These are phyloP conservation scores for Saccharomyces hybrid DNA, from an alignment of 1,139 yeast genomes.

Conservation along the genomic window DNA sequence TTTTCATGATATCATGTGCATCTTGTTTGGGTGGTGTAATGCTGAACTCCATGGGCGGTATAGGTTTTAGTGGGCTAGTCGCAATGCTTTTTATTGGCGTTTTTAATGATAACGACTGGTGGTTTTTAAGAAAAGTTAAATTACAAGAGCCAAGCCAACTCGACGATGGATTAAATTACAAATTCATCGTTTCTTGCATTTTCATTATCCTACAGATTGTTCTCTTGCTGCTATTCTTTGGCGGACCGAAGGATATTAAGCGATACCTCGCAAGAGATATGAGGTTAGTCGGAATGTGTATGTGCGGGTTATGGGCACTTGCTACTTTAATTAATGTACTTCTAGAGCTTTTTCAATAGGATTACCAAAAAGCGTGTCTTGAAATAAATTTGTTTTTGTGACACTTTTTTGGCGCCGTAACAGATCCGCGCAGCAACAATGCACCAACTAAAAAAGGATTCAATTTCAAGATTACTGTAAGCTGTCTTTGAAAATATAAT, in stretches of 20 bases:
- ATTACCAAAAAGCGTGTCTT: background rate
- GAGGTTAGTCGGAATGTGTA: slow-evolving; percentile 21
- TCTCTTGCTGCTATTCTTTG: slow-evolving; percentile 15
- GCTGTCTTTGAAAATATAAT: background rate
- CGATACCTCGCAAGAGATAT: slow-evolving; percentile 13
- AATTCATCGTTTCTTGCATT: slow-evolving; percentile 23
- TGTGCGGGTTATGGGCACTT: slow-evolving; percentile 28
- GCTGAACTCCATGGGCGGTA: slow-evolving; percentile 31
- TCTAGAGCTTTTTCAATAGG: slow-evolving; percentile 15
- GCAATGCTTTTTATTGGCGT: slow-evolving; percentile 25
- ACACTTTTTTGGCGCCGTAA: background rate
- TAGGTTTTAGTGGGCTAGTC: slow-evolving; percentile 31
- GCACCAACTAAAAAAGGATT: background rate
- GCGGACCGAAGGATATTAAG: slow-evolving; percentile 11
- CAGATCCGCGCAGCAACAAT: background rate
- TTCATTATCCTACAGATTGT: slow-evolving; percentile 20
- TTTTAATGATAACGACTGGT: slow-evolving; percentile 14
- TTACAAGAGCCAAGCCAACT: slow-evolving; percentile 9
- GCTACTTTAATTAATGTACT: slow-evolving; percentile 26
- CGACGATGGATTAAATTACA: slow-evolving; percentile 12
- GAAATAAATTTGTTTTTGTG: background rate
- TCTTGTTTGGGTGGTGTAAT: slow-evolving; percentile 33
- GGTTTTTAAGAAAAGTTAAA: slow-evolving; percentile 21
- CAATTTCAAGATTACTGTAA: background rate
- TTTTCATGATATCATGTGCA: slow-evolving; percentile 29